These are phyloP conservation scores for Massarina eburnea DNA, from an alignment of 2,329 filamentous ascomycete genomes.

Conservation along the genomic window DNA sequence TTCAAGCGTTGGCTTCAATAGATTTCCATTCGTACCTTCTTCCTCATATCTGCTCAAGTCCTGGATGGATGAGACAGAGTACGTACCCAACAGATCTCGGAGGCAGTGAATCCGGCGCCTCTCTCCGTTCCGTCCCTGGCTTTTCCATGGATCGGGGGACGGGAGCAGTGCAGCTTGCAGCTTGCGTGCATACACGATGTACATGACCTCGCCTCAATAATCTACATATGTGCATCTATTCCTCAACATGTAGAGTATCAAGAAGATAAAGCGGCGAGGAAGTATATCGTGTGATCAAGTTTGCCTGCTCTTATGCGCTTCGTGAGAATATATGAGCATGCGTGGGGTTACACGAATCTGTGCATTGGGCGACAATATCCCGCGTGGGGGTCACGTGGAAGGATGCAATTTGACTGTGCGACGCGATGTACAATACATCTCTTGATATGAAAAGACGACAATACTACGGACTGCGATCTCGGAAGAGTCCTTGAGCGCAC, in stretches of 20 bases:
- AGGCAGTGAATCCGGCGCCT: background rate
- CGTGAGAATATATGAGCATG: too few relatives aligned
- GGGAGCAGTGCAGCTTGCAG: conserved; percentile 11
- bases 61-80: conserved; percentile 1
- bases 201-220: background rate
- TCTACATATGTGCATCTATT: conserved; percentile 1
- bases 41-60: background rate
- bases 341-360: conserved; percentile 4
- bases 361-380: too few relatives aligned
- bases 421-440: too few relatives aligned
- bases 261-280: background rate
- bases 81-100: background rate
- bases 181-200: conserved; percentile 6
- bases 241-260: background rate
- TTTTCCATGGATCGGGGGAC: conserved; percentile 11
- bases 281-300: conserved; percentile 4
- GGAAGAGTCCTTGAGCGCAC: too few relatives aligned
- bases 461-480: too few relatives aligned
- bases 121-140: background rate
- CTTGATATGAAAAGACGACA: too few relatives aligned
- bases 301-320: conserved; percentile 3
- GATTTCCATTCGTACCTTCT: conserved; percentile 9
- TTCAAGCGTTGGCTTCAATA: conserved; percentile 4
- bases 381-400: too few relatives aligned
- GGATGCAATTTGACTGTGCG: too few relatives aligned